These are phyloP conservation scores for Cladosporium cucumerinum DNA, from an alignment of 2,329 filamentous ascomycete species.

Conservation along the genomic window DNA sequence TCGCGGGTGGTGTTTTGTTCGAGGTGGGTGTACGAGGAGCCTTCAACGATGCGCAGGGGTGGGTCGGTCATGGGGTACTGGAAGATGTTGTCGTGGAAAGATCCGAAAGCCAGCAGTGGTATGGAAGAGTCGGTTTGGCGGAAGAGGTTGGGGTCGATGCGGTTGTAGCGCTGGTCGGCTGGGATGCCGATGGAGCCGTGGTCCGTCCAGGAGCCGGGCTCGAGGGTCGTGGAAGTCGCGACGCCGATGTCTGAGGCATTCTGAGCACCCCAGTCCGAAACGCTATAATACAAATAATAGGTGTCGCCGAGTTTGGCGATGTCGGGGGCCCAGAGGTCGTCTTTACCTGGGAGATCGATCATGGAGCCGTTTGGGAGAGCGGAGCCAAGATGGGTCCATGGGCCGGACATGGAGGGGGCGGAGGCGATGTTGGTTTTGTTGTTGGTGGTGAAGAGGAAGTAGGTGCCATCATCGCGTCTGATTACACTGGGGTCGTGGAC, in stretches of 20 bases:
- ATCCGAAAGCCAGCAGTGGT: slow-evolving; percentile 53
- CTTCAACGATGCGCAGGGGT: slow-evolving; percentile 22
- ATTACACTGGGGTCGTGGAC: slow-evolving; percentile 48
- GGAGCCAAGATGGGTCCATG: slow-evolving; percentile 49
- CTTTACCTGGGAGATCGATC: slow-evolving; percentile 46
- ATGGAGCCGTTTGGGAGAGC: slow-evolving; percentile 46
- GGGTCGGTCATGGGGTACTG: slow-evolving; percentile 49
- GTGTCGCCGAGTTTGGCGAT: slow-evolving; percentile 53
- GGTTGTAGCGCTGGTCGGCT: slow-evolving; percentile 40
- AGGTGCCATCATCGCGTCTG: slow-evolving; percentile 32
- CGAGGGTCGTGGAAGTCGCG: slow-evolving; percentile 48
- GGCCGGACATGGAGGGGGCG: slow-evolving; percentile 45
- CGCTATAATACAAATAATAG: slow-evolving; percentile 64
- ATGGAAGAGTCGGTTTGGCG: slow-evolving; percentile 40
- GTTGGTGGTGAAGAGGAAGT: slow-evolving; percentile 53
- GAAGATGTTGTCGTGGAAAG: slow-evolving; percentile 65
- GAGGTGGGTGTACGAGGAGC: slow-evolving; percentile 44
- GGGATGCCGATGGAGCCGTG: slow-evolving; percentile 57
- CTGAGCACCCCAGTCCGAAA: slow-evolving; percentile 59
- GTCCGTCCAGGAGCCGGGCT: slow-evolving; percentile 59
- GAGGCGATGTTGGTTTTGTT: slow-evolving; percentile 48
- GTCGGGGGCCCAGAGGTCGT: slow-evolving; percentile 61
- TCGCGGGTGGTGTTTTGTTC: slow-evolving; percentile 51
- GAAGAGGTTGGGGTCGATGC: slow-evolving; percentile 50
- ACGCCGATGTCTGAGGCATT: slow-evolving; percentile 59